Evolutionary conservation across 345 rosid species (phyloP).

Genomic region (Corymbia maculata): DNA sequence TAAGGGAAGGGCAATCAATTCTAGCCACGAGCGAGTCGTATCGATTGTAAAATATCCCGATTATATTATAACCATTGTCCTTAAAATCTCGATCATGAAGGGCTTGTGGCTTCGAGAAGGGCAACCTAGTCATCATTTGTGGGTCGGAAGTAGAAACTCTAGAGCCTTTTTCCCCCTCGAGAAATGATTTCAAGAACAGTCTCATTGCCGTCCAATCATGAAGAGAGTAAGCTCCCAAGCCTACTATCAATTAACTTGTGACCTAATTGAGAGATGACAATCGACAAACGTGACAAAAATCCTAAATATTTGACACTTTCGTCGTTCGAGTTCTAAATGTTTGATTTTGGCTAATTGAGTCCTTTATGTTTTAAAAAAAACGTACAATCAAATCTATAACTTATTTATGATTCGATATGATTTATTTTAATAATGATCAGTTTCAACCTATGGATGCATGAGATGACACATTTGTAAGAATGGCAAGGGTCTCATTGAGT

Average conservation of each 20-base stretch:
- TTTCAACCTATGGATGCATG: background rate
- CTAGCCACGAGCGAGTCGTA: background rate
- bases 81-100: background rate
- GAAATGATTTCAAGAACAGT: background rate
- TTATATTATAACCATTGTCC: background rate
- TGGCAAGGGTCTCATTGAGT: background rate
- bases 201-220: background rate
- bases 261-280: no score
- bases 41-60: background rate
- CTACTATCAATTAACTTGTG: background rate
- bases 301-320: background rate
- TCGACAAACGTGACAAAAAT: no score
- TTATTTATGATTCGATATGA: background rate
- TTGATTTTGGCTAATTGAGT: background rate
- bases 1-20: background rate
- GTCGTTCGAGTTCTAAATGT: background rate
- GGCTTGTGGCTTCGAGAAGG: background rate
- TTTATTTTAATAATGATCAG: background rate
- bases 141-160: background rate
- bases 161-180: background rate
- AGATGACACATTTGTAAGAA: background rate
- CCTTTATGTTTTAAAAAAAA: background rate
- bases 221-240: background rate
- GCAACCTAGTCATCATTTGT: background rate
- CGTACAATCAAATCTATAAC: background rate